phyloP scores from a whole-genome alignment of 139 green algal genomes.

The Picochlorum sp. region DNA sequence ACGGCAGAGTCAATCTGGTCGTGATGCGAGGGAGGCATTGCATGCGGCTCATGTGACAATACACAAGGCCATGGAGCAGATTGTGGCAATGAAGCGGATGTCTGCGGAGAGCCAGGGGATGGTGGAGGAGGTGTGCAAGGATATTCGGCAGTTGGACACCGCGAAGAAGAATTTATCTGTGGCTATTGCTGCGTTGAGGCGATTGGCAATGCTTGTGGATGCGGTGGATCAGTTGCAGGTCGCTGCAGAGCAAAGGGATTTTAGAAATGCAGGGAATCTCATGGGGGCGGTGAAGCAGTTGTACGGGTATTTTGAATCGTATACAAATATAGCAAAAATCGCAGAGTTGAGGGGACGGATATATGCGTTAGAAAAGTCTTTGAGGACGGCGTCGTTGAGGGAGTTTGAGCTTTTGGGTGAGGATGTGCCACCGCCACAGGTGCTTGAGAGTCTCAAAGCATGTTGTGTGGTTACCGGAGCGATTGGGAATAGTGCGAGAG shows the following conservation, averaged over 20 bases:
- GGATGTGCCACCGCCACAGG: conserved; percentile 43
- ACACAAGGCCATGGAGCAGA: conserved; percentile 64
- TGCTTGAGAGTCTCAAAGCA: conserved; percentile 72
- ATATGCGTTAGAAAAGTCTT: conserved; percentile 35
- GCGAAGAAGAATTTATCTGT: conserved; percentile 93
- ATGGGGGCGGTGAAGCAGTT: conserved; percentile 92
- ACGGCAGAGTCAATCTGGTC: conserved; percentile 63
- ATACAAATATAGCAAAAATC: conserved; percentile 77
- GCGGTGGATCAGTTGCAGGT: conserved; percentile 63
- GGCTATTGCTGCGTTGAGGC: conserved; percentile 88
- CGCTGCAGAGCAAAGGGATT: conserved; percentile 61
- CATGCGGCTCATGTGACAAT: conserved; percentile 54
- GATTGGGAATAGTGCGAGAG: conserved; percentile 68
- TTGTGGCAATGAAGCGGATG: conserved; percentile 84
- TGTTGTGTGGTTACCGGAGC: conserved; percentile 88
- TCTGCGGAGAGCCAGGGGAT: conserved; percentile 84
- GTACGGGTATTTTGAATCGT: conserved; percentile 80
- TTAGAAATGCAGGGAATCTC: conserved; percentile 81
- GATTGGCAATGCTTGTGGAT: conserved; percentile 88
- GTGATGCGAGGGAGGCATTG: conserved; percentile 56
- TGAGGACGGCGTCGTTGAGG: conserved; percentile 34
- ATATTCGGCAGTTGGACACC: conserved; percentile 94
- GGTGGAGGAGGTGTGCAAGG: conserved; percentile 95
- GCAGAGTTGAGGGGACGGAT: conserved; percentile 59
- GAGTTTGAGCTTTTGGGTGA: conserved; percentile 74